phyloP scores from a whole-genome alignment of 2,329 filamentous ascomycete genomes.

The Colletotrichum musicola region DNA sequence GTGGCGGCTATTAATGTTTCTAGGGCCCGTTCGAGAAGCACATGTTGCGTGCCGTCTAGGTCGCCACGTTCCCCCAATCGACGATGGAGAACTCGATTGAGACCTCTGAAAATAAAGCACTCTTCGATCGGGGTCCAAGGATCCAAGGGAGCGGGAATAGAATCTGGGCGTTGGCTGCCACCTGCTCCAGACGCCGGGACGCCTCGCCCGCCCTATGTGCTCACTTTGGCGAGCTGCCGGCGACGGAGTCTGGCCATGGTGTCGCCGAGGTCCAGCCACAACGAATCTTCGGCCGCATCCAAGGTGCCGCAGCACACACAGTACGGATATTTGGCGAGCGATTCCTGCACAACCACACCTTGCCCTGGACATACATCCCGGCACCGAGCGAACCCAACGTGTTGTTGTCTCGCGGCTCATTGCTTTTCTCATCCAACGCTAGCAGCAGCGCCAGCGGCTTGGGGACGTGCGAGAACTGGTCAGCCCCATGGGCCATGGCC shows the following conservation, averaged over 20 bases:
- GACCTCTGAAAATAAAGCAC: no score
- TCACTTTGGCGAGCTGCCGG: neutral
- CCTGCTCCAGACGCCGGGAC: neutral
- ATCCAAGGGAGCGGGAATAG: no score
- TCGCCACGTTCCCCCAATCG: no score
- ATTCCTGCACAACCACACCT: neutral
- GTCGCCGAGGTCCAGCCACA: slow-evolving; percentile 30
- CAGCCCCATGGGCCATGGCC: slow-evolving; percentile 14
- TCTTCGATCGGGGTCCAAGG: no score
- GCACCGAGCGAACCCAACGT: neutral
- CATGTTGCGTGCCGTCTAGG: no score
- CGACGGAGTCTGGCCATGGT: slow-evolving; percentile 13
- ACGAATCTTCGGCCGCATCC: neutral
- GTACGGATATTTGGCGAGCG: no score
- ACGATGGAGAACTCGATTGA: no score
- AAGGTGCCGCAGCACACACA: neutral
- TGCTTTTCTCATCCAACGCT: slow-evolving; percentile 30
- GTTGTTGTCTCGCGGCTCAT: slow-evolving; percentile 26
- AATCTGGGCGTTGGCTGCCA: no score
- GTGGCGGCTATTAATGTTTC: neutral
- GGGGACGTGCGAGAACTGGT: slow-evolving; percentile 11
- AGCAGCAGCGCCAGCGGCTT: slow-evolving; percentile 34
- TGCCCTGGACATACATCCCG: neutral
- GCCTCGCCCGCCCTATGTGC: slow-evolving; percentile 18
- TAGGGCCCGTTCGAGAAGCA: no score